These are phyloP conservation scores for Mucor mucedo DNA, from an alignment of 371 early-diverging fungal species.

Conservation along the genomic window DNA sequence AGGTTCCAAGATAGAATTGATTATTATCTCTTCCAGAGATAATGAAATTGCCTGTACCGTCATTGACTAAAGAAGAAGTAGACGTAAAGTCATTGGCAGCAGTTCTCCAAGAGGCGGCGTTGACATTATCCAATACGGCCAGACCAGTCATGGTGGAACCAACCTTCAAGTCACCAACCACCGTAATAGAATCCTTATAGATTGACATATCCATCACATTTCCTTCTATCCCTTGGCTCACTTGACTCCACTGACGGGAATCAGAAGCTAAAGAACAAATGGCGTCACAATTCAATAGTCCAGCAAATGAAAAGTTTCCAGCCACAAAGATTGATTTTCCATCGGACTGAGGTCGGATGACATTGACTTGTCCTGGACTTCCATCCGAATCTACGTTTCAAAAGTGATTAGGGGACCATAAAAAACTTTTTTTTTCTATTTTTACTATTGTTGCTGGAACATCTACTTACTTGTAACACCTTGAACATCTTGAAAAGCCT, in stretches of 20 bases:
- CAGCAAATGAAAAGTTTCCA: constrained; percentile 55
- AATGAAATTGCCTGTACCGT: constrained; percentile 14
- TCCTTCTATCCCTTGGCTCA: constrained; percentile 24
- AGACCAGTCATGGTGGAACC: neutral
- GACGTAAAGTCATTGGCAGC: neutral
- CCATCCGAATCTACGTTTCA: constrained; percentile 6
- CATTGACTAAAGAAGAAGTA: constrained; percentile 2
- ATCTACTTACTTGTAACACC: constrained; percentile 23
- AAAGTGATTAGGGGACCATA: neutral
- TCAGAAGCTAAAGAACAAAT: constrained; percentile 46
- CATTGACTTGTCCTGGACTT: constrained; percentile 38
- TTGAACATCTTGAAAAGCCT: constrained; percentile 17
- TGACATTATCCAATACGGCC: constrained; percentile 10
- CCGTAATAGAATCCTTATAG: constrained; percentile 13
- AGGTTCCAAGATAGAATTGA: constrained; percentile 5
- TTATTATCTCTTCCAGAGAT: constrained; percentile 11
- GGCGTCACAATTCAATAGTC: constrained; percentile 36
- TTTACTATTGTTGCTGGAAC: neutral
- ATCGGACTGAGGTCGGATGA: constrained; percentile 44
- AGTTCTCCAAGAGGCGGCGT: constrained; percentile 1
- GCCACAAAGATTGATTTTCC: constrained; percentile 52
- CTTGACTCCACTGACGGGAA: constrained; percentile 42
- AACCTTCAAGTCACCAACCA: constrained; percentile 42
- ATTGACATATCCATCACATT: constrained; percentile 19
- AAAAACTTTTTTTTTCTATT: neutral